A percentile compares a stretch with the other conserved stretches of the same genome.
These are phyloP conservation scores for Atalantia buxifolia DNA, from an alignment of 345 rosid species.

Conservation along the genomic window DNA sequence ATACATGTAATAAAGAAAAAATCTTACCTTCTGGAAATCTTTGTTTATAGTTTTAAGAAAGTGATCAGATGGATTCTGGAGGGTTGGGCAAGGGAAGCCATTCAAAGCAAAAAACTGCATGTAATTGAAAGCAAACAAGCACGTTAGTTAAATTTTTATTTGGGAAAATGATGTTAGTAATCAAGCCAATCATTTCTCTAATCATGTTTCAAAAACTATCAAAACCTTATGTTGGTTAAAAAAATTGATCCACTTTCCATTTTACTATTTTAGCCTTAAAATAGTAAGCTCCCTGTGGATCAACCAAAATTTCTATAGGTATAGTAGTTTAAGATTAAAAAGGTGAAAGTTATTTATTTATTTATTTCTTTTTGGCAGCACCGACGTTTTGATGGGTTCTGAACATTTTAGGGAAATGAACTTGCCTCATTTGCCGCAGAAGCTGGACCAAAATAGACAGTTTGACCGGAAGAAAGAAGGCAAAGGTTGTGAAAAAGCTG, in stretches of 20 bases:
- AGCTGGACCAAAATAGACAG: constrained; percentile 50
- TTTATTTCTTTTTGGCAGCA: too few species aligned
- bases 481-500: constrained; percentile 46
- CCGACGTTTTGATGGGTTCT: too few species aligned
- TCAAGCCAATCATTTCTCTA: too few species aligned
- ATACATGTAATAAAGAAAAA: background rate
- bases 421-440: constrained; percentile 32
- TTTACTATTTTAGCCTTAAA: too few species aligned
- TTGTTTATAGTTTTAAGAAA: constrained; percentile 43
- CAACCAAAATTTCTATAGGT: too few species aligned
- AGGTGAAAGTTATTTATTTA: too few species aligned
- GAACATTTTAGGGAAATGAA: background rate
- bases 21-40: constrained; percentile 40
- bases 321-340: too few species aligned
- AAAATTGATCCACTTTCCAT: too few species aligned
- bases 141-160: background rate
- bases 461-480: constrained; percentile 44
- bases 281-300: too few species aligned
- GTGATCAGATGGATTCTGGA: constrained; percentile 48
- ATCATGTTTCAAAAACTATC: too few species aligned
- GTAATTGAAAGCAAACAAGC: background rate
- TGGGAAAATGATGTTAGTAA: too few species aligned
- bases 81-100: constrained; percentile 45
- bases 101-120: constrained; percentile 45
- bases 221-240: too few species aligned